These are phyloP conservation scores for Suhomyces coccinellae DNA, from an alignment of 1,139 yeast genomes.

Conservation along the genomic window DNA sequence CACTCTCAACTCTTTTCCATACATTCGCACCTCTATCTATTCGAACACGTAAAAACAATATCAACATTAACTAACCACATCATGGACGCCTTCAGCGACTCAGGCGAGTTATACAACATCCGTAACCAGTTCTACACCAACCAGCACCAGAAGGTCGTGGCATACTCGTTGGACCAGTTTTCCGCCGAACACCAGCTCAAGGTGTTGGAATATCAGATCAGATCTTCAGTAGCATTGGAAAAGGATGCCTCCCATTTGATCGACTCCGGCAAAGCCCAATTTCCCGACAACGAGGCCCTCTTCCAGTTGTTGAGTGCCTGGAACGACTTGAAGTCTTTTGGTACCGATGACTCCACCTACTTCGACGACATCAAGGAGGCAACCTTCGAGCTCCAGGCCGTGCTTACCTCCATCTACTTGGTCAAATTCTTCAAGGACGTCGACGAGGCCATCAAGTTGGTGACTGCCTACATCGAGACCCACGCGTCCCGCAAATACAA, in stretches of 20 bases:
- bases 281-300: slow-evolving; percentile 38
- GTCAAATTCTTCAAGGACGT: slow-evolving; percentile 40
- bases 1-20: background rate
- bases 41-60: slow-evolving; percentile 8
- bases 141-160: slow-evolving; percentile 42
- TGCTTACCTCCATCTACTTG: slow-evolving; percentile 44
- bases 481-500: slow-evolving; percentile 18
- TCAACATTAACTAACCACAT: slow-evolving; percentile 13
- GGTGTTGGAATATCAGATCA: slow-evolving; percentile 44
- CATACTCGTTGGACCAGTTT: slow-evolving; percentile 35
- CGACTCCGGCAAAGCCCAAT: slow-evolving; percentile 36
- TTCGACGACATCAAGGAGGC: slow-evolving; percentile 38
- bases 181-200: slow-evolving; percentile 39
- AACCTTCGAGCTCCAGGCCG: slow-evolving; percentile 39
- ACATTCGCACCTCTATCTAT: background rate
- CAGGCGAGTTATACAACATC: slow-evolving; percentile 45
- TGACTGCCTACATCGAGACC: slow-evolving; percentile 21
- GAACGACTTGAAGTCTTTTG: slow-evolving; percentile 46
- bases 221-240: slow-evolving; percentile 43
- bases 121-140: slow-evolving; percentile 50
- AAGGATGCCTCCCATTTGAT: slow-evolving; percentile 45
- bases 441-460: slow-evolving; percentile 40
- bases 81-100: slow-evolving; percentile 43
- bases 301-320: slow-evolving; percentile 43
- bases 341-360: slow-evolving; percentile 30